A percentile compares a stretch with the other conserved stretches of the same genome.
These are phyloP conservation scores for Salix dunnii DNA, from an alignment of 345 rosid genomes.

Conservation along the genomic window DNA sequence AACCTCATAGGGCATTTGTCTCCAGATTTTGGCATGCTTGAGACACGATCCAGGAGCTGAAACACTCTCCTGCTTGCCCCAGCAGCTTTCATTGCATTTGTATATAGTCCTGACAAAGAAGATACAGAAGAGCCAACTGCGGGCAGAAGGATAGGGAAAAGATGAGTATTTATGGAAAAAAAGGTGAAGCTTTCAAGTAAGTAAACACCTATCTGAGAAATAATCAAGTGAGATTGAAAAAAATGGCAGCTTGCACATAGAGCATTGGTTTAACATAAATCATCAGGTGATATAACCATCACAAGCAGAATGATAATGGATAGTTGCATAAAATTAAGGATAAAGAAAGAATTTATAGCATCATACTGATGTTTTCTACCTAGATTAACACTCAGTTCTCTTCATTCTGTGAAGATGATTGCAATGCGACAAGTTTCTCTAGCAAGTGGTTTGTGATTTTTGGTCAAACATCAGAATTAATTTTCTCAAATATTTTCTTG, in stretches of 20 bases:
- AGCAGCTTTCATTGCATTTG: slow-evolving; percentile 95
- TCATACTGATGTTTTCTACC: not conserved
- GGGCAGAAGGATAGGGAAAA: slow-evolving; percentile 13
- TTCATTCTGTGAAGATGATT: not conserved
- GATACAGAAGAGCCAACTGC: slow-evolving; percentile 93
- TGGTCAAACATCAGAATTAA: not conserved
- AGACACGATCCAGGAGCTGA: slow-evolving; percentile 83
- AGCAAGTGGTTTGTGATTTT: not conserved
- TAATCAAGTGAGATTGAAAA: not conserved
- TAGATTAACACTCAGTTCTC: not conserved
- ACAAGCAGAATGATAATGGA: not conserved
- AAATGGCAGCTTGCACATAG: not conserved
- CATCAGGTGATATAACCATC: not conserved
- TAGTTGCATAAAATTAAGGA: not conserved
- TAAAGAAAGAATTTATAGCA: not conserved
- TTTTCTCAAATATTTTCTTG: not conserved
- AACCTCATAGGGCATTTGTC: slow-evolving; percentile 72
- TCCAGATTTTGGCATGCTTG: slow-evolving; percentile 76
- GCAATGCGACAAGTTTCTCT: not conserved
- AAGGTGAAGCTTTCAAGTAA: not conserved
- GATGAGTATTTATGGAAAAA: not conserved
- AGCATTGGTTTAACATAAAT: not conserved
- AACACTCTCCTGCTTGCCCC: slow-evolving; percentile 94
- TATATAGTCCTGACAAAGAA: slow-evolving; percentile 75
- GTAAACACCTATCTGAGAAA: not conserved